Conservation (phyloP, 306 rosid species). For the Quercus variabilis region DNA sequence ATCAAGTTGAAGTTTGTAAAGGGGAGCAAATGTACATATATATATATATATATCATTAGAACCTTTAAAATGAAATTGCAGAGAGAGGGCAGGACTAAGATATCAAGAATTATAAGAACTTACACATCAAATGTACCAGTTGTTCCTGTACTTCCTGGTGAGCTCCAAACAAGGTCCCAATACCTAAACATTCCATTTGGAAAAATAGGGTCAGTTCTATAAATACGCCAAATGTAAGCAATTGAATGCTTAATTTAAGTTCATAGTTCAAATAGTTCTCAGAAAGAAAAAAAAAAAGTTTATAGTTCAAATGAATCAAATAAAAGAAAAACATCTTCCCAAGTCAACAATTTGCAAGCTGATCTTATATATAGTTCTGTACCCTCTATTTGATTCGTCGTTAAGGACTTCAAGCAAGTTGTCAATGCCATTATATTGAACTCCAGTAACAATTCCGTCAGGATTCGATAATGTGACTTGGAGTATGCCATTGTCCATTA, state of each 20-base stretch:
- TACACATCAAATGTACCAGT: slow-evolving; percentile 76
- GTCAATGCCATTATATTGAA: slow-evolving; percentile 59
- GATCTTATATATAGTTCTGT: background rate
- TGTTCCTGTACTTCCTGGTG: slow-evolving; percentile 40
- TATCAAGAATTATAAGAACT: background rate
- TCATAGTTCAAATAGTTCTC: background rate
- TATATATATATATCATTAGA: background rate
- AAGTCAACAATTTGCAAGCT: background rate
- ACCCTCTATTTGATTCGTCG: slow-evolving; percentile 57
- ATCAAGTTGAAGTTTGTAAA: background rate
- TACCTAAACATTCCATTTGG: slow-evolving; percentile 35
- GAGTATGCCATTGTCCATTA: slow-evolving; percentile 72
- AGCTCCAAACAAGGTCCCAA: slow-evolving; percentile 95
- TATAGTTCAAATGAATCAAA: background rate
- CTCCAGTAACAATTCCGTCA: slow-evolving; percentile 64
- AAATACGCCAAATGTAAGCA: background rate
- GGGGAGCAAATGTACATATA: background rate
- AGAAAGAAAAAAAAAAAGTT: background rate
- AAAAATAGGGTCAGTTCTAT: background rate
- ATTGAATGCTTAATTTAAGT: background rate
- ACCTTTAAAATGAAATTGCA: background rate
- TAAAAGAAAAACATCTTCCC: background rate
- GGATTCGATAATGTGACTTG: slow-evolving; percentile 75
- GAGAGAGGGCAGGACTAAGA: background rate
- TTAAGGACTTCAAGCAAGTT: slow-evolving; percentile 63